phyloP scores from a whole-genome alignment of 2,329 filamentous ascomycete genomes.

The Diaporthe citrichinensis region DNA sequence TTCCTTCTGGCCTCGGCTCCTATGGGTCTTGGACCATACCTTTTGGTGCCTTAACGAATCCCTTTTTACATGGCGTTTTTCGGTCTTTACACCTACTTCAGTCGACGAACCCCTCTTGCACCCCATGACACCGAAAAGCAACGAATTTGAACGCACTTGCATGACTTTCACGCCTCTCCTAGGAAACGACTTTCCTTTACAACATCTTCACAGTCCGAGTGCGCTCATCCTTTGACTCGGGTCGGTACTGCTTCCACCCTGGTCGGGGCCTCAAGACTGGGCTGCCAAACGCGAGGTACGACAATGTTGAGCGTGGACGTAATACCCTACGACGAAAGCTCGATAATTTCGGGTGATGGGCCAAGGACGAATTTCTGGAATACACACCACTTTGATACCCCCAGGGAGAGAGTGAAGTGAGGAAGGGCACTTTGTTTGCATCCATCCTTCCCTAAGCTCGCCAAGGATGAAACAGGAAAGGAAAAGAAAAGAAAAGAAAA shows the following conservation, averaged over 20 bases:
- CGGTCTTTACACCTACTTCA: constrained; percentile 26
- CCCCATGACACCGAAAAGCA: constrained; percentile 17
- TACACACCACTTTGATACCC: constrained; percentile 30
- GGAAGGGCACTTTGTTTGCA: background rate
- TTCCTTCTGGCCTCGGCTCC: background rate
- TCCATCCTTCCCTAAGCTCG: background rate
- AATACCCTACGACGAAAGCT: background rate
- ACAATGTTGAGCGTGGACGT: background rate
- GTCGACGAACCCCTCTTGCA: constrained; percentile 11
- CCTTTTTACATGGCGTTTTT: constrained; percentile 21
- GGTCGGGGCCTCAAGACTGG: background rate
- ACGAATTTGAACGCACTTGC: constrained; percentile 26
- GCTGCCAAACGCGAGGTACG: background rate
- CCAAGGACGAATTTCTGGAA: constrained; percentile 26
- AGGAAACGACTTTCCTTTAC: constrained; percentile 18
- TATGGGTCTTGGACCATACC: background rate
- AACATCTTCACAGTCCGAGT: background rate
- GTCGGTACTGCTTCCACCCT: background rate
- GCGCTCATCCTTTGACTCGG: constrained; percentile 2
- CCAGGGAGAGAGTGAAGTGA: background rate
- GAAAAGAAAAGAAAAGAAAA: background rate
- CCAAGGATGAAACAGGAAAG: background rate
- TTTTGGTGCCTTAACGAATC: constrained; percentile 5
- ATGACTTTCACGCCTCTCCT: constrained; percentile 23
- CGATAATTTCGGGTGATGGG: background rate